Evolutionary conservation across 768 basidiomycete species (phyloP).

Genomic region (Lentinula aciculospora): DNA sequence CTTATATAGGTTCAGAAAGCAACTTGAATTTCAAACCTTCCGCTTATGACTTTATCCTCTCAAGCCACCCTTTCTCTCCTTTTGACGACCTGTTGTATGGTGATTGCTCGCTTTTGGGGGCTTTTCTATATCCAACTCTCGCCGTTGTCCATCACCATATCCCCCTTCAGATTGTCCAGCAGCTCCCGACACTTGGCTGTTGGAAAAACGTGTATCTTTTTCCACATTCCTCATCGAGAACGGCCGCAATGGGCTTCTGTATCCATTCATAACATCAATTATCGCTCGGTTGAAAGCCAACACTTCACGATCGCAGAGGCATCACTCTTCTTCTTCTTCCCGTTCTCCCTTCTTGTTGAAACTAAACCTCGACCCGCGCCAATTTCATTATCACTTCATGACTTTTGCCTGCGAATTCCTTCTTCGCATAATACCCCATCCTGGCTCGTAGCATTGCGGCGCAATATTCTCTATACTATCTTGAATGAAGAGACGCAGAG

Average conservation of each 20-base stretch:
- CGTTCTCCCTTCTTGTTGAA: constrained; percentile 34
- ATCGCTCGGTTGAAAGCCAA: constrained; percentile 17
- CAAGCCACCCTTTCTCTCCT: neutral
- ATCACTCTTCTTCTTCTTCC: constrained; percentile 14
- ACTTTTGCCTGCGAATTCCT: constrained; percentile 28
- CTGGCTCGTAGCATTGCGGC: constrained; percentile 29
- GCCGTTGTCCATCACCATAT: neutral
- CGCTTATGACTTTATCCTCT: neutral
- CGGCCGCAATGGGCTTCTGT: constrained; percentile 27
- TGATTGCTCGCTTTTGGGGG: neutral
- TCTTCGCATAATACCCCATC: constrained; percentile 28
- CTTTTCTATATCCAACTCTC: neutral
- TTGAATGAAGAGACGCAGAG: constrained; percentile 34
- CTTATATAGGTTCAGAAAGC: neutral
- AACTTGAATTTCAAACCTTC: neutral
- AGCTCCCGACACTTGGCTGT: neutral
- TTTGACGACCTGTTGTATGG: neutral
- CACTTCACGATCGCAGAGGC: constrained; percentile 17
- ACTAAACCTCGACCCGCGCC: constrained; percentile 30
- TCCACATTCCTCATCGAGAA: constrained; percentile 23
- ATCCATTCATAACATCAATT: constrained; percentile 21
- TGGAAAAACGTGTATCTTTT: constrained; percentile 8
- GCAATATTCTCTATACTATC: constrained; percentile 30
- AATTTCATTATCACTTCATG: constrained; percentile 25
- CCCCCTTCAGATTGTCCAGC: neutral